These are phyloP conservation scores for Penicillium arizonense DNA, from an alignment of 495 filamentous ascomycete species.

Conservation along the genomic window DNA sequence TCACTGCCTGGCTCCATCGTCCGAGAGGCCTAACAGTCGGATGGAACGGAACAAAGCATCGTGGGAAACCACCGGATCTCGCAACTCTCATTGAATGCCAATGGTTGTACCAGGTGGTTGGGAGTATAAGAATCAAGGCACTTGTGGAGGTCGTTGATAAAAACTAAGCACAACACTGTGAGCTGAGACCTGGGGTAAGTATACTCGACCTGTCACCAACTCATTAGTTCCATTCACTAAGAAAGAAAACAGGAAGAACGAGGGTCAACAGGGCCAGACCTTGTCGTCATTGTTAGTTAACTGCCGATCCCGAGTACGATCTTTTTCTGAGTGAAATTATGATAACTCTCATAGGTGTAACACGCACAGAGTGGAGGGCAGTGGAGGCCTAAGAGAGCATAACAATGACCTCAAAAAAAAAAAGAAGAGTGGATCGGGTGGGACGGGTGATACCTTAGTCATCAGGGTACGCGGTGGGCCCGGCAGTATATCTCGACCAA, in stretches of 20 bases:
- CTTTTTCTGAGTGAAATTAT: background rate
- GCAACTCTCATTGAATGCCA: background rate
- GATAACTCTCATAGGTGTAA: background rate
- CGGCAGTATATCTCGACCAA: slow-evolving; percentile 10
- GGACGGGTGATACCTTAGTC: slow-evolving; percentile 5
- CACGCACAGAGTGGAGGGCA: background rate
- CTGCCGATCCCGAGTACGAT: too few relatives aligned
- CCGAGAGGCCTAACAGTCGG: background rate
- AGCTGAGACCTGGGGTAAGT: background rate
- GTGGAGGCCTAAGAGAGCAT: background rate
- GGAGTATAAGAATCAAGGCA: background rate
- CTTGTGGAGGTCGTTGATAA: background rate
- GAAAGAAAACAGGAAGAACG: too few relatives aligned
- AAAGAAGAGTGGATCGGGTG: slow-evolving; percentile 16
- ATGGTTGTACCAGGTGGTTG: background rate
- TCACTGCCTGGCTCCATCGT: background rate
- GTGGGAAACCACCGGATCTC: background rate
- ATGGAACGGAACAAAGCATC: background rate
- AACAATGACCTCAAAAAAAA: background rate
- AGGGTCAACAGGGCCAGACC: too few relatives aligned
- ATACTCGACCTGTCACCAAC: too few relatives aligned
- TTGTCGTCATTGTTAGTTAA: too few relatives aligned
- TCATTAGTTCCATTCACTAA: too few relatives aligned
- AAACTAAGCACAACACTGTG: background rate
- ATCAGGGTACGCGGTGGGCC: slow-evolving; percentile 9